Evolutionary conservation across 179 eudicot genomes (phyloP).

Genomic region (Amaranthus tricolor): DNA sequence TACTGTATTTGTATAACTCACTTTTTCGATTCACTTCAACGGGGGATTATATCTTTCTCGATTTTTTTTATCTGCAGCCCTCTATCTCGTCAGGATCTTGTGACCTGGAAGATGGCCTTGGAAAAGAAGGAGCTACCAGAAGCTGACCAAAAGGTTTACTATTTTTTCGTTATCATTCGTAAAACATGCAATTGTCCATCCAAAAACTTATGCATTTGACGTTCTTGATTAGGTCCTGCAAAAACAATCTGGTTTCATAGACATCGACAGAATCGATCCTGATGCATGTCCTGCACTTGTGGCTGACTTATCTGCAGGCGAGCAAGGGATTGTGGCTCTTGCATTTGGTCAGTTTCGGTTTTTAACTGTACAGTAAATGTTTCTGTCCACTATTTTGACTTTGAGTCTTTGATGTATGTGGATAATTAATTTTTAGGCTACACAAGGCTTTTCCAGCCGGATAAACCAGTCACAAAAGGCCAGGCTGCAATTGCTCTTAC

Average conservation of each 20-base stretch:
- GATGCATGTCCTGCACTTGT: slow-evolving; percentile 95
- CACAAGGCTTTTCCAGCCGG: slow-evolving; percentile 92
- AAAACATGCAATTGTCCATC: neutral
- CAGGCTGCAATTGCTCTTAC: slow-evolving; percentile 96
- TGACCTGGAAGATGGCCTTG: slow-evolving; percentile 94
- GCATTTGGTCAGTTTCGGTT: slow-evolving; percentile 88
- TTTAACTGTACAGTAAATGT: slow-evolving; percentile 5
- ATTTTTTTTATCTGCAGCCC: slow-evolving; percentile 50
- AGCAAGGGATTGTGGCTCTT: slow-evolving; percentile 78
- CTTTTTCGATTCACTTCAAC: too few species aligned
- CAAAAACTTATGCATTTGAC: slow-evolving; percentile 1
- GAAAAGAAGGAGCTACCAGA: slow-evolving; percentile 84
- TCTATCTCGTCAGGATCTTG: slow-evolving; percentile 95
- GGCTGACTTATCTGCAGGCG: slow-evolving; percentile 84
- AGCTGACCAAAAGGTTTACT: slow-evolving; percentile 71
- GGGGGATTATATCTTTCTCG: too few species aligned
- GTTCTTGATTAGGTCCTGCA: slow-evolving; percentile 50
- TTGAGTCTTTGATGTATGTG: slow-evolving; percentile 10
- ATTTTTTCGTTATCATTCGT: neutral
- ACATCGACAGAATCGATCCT: slow-evolving; percentile 78
- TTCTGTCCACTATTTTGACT: neutral
- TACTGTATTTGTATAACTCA: too few species aligned
- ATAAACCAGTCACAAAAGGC: slow-evolving; percentile 94
- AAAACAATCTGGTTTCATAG: slow-evolving; percentile 85
- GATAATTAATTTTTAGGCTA: slow-evolving; percentile 53